phyloP scores from a whole-genome alignment of 768 basidiomycete genomes.

The Mycena latifolia region DNA sequence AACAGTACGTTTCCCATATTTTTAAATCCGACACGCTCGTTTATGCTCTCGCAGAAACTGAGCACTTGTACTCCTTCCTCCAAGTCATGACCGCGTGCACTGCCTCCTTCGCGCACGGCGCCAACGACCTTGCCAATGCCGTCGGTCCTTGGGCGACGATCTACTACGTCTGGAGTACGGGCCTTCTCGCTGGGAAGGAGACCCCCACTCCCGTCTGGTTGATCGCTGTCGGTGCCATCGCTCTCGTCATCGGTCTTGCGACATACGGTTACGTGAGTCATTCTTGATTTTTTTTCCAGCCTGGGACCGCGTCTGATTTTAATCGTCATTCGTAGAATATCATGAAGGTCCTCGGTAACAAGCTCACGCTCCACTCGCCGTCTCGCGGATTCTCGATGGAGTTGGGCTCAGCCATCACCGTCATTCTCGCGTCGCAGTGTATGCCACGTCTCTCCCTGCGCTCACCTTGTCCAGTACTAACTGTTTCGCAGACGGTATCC shows the following conservation, averaged over 20 bases:
- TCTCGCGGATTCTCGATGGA: constrained; percentile 1
- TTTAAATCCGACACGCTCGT: too few relatives aligned
- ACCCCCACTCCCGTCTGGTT: not conserved
- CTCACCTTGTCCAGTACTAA: too few relatives aligned
- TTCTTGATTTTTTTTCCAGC: not conserved
- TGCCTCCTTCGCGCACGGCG: not conserved
- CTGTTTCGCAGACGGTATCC: too few relatives aligned
- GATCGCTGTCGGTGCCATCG: not conserved
- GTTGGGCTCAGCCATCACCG: not conserved
- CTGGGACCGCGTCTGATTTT: not conserved
- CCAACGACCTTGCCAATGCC: not conserved
- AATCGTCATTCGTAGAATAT: too few relatives aligned
- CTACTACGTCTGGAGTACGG: not conserved
- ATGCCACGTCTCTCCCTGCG: too few relatives aligned
- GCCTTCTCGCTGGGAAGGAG: not conserved
- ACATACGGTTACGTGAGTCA: not conserved
- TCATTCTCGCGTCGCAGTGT: not conserved
- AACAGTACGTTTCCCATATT: too few relatives aligned
- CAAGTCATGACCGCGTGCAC: constrained; percentile 2
- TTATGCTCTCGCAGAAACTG: too few relatives aligned
- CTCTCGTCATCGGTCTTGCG: not conserved
- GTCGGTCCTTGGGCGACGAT: not conserved
- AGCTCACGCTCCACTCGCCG: not conserved
- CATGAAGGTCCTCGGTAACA: too few relatives aligned
- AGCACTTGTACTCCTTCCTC: not conserved